A percentile compares a stretch with the other conserved stretches of the same genome.
Conservation (phyloP, 495 filamentous ascomycete genomes). For the Daldinia decipiens region DNA sequence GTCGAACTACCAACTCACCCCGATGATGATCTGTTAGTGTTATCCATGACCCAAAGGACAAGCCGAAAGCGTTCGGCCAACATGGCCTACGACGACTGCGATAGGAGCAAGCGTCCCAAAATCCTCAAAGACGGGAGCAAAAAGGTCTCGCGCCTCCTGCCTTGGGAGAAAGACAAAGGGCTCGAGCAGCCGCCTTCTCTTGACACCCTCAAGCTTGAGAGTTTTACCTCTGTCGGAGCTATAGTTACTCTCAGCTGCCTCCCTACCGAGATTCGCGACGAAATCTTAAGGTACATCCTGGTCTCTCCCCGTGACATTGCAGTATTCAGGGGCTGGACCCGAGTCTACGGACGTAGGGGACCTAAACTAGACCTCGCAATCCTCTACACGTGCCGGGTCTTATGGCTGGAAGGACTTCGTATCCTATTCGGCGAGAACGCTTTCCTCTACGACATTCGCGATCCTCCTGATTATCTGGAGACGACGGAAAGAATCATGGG, state of each 20-base stretch:
- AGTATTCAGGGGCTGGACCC: slow-evolving; percentile 52
- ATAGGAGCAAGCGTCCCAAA: slow-evolving; percentile 9
- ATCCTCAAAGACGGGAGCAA: not conserved
- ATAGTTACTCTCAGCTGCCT: slow-evolving; percentile 28
- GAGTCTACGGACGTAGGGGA: slow-evolving; percentile 30
- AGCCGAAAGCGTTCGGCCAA: slow-evolving; percentile 5
- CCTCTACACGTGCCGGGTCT: slow-evolving; percentile 44
- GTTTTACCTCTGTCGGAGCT: not conserved
- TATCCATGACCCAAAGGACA: slow-evolving; percentile 5
- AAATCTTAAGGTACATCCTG: slow-evolving; percentile 52
- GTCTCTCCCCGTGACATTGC: slow-evolving; percentile 47
- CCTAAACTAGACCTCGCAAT: slow-evolving; percentile 46
- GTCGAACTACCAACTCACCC: slow-evolving; percentile 15
- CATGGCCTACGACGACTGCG: slow-evolving; percentile 12
- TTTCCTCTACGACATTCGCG: slow-evolving; percentile 54
- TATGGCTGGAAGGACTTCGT: slow-evolving; percentile 44
- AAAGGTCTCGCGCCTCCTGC: not conserved
- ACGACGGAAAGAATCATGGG: slow-evolving; percentile 6
- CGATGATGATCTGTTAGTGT: not conserved
- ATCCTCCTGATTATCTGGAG: slow-evolving; percentile 31
- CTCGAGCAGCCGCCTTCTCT: slow-evolving; percentile 25
- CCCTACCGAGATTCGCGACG: slow-evolving; percentile 49
- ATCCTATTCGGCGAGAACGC: slow-evolving; percentile 56
- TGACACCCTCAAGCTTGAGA: not conserved
- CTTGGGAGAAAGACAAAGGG: slow-evolving; percentile 17